Evolutionary conservation across 73 alveolate genomes (phyloP).

Genomic region (Effrenium voratum): DNA sequence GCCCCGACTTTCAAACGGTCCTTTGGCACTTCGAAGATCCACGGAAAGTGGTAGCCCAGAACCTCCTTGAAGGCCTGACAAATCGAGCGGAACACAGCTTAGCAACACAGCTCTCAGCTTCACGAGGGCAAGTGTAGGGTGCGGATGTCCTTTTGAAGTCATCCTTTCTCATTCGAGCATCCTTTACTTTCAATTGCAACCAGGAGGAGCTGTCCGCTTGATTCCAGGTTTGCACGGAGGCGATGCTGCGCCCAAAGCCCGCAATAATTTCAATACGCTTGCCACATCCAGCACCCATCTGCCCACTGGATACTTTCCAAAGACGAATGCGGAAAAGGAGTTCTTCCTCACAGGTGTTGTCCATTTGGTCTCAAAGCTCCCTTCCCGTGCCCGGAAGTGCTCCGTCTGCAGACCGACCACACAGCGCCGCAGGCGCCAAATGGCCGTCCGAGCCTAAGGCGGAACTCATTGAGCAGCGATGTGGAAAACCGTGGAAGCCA

Average conservation of each 20-base stretch:
- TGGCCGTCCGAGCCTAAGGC: constrained; percentile 56
- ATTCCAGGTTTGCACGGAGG: too few species aligned
- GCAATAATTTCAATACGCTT: too few species aligned
- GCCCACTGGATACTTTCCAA: too few species aligned
- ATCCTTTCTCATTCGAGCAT: too few species aligned
- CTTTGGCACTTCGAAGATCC: constrained; percentile 48
- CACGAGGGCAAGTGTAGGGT: not conserved
- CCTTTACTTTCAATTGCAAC: too few species aligned
- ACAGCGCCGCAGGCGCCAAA: constrained; percentile 80
- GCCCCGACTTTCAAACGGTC: not conserved
- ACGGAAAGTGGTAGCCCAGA: constrained; percentile 59
- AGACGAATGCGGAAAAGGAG: too few species aligned
- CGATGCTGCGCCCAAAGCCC: too few species aligned
- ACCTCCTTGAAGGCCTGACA: constrained; percentile 70
- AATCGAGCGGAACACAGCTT: not conserved
- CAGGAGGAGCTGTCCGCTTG: too few species aligned
- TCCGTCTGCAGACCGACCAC: constrained; percentile 76
- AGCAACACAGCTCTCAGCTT: not conserved
- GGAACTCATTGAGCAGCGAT: not conserved
- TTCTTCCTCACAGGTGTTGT: too few species aligned
- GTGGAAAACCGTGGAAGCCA: not conserved
- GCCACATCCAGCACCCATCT: too few species aligned
- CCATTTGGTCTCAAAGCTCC: too few species aligned
- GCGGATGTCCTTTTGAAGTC: too few species aligned
- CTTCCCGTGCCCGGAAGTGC: constrained; percentile 23